Base-by-base conservation (phyloP, 352 stramenopile genomes). In the Phytophthora syringae region DNA sequence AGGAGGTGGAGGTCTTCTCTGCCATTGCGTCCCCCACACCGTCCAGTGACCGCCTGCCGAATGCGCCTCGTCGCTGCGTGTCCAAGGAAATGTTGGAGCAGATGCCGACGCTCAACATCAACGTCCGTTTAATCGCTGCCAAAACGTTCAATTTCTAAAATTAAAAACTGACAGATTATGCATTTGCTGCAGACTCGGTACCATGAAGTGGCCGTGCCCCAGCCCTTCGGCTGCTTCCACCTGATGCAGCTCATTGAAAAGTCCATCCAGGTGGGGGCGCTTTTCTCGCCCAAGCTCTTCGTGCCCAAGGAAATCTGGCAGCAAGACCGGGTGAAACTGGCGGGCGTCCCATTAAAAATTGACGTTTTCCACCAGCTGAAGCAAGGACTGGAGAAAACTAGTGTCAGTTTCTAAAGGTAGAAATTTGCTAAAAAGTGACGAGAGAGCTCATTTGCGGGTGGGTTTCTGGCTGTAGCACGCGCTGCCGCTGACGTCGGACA, bases 231-330 rank as follows among this genome's bases (percentile, higher is more conserved):
- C 10, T 88, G 88, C 52, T 94, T 93, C 63, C 74, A 92, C 42
- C 57, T 94, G 36, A 90, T 94, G 82, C 80, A 89, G 44, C 78
- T 93, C 27, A 85, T 94, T 43, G 80, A 94, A 37, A 88, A 87
- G 53, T 91, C 80, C 13, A 93, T 93, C 45, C 78, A 90, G 57
- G 77, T 90, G 12, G 84, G 86, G 10, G 82, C 84, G 11, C 67
- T 90, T 21, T 89, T 94, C 63, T 84, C 84, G 6, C 76, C 80
- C 2, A 90, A 84, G 45, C 70, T 94, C 42, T 93, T 90, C 50
- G 79, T 86, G 1, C 84, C 86, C 15, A 90, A 90, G 28, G 84
- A 94, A 44, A 90, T 94, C 34, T 94, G 86, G 85, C 82, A 86
- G 63, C 84, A 93, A 55, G 77, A 93, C 30, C 78, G 72, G 10